These are phyloP conservation scores for Oryza punctata DNA, from an alignment of 176 grass and related monocot genomes.

Conservation along the genomic window DNA sequence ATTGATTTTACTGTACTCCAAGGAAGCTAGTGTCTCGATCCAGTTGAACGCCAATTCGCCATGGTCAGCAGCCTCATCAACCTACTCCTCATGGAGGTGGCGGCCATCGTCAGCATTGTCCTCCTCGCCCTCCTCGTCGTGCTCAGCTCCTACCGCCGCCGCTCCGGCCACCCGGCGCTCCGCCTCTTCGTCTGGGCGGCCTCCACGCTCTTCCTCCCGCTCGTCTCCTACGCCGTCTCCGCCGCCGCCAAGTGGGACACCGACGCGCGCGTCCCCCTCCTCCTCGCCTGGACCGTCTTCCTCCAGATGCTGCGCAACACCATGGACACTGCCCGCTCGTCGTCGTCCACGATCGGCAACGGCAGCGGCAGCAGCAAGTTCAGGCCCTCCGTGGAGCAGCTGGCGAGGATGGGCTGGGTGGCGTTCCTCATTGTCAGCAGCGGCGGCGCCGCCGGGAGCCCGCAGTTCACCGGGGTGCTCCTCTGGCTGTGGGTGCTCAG, in stretches of 20 bases:
- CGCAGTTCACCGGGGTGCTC: slow-evolving; percentile 45
- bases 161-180: slow-evolving; percentile 45
- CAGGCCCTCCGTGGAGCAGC: slow-evolving; percentile 52
- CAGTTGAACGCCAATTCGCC: background rate
- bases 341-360: slow-evolving; percentile 25
- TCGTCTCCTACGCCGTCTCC: slow-evolving; percentile 52
- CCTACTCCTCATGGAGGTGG: slow-evolving; percentile 55
- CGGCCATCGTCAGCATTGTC: slow-evolving; percentile 44
- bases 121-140: slow-evolving; percentile 46
- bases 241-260: slow-evolving; percentile 32
- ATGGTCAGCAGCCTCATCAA: slow-evolving; percentile 47
- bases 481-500: slow-evolving; percentile 61
- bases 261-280: slow-evolving; percentile 43
- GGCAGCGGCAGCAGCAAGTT: slow-evolving; percentile 41
- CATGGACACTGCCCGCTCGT: slow-evolving; percentile 43
- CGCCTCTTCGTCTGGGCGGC: slow-evolving; percentile 56
- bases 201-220: slow-evolving; percentile 54
- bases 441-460: slow-evolving; percentile 37
- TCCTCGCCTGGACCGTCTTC: slow-evolving; percentile 58
- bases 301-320: slow-evolving; percentile 62
- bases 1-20: no score
- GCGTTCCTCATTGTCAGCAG: slow-evolving; percentile 58
- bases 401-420: slow-evolving; percentile 57
- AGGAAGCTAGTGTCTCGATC: background rate
- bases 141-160: slow-evolving; percentile 45